Conservation (phyloP, 495 filamentous ascomycete genomes). For the Annulohypoxylon maeteangense region DNA sequence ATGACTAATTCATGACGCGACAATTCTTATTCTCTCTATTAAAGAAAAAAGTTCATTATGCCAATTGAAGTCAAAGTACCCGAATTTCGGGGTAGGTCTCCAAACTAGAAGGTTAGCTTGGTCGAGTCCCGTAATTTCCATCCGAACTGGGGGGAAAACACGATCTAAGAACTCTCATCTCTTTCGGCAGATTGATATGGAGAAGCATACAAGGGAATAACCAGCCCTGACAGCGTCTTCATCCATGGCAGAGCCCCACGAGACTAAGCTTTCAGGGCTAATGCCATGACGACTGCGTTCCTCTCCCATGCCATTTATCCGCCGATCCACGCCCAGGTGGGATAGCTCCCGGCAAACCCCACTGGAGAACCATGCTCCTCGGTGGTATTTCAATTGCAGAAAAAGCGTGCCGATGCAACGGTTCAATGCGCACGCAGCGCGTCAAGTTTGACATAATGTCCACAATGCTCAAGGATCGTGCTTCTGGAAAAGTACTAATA, state of each 20-base stretch:
- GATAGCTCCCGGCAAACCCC: constrained; percentile 18
- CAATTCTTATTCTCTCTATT: neutral
- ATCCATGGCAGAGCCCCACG: neutral
- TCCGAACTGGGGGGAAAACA: neutral
- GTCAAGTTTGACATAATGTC: neutral
- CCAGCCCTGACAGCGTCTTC: neutral
- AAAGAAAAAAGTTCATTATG: neutral
- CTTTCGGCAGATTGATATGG: constrained; percentile 1
- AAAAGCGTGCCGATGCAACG: constrained; percentile 27
- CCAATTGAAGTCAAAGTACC: neutral
- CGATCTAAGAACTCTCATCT: neutral
- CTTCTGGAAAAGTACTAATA: neutral
- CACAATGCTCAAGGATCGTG: neutral
- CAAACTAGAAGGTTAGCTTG: neutral
- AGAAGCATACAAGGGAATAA: neutral
- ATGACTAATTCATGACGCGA: neutral
- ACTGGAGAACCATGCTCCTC: neutral
- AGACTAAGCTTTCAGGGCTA: neutral
- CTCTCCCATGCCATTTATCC: constrained; percentile 19
- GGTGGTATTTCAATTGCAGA: neutral
- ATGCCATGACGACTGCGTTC: neutral
- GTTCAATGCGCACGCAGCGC: neutral
- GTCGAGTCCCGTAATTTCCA: neutral
- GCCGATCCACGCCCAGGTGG: constrained; percentile 16
- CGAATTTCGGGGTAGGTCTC: neutral